phyloP scores from a whole-genome alignment of 371 early-diverging fungal species.

The Rhizopus microsporus region DNA sequence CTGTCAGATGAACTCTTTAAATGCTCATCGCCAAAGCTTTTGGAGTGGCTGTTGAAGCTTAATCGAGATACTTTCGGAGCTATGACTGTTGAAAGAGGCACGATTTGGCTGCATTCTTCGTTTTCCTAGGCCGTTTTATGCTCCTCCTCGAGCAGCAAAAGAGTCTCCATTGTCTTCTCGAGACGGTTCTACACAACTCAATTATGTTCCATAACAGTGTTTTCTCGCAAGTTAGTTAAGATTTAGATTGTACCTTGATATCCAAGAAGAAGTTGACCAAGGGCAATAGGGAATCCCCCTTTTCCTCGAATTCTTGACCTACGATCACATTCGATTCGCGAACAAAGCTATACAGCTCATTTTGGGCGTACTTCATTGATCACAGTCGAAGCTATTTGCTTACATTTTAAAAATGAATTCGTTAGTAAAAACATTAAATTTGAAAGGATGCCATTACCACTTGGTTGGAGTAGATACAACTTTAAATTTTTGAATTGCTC shows the following conservation, averaged over 20 bases:
- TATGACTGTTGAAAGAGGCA: too few species aligned
- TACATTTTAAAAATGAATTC: conserved; percentile 1
- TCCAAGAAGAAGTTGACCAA: conserved; percentile 1
- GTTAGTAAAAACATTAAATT: neutral
- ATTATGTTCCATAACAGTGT: neutral
- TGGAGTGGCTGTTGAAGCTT: neutral
- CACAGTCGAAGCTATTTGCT: neutral
- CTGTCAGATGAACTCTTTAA: conserved; percentile 2
- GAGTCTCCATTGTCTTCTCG: conserved; percentile 1
- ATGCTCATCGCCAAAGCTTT: conserved; percentile 1
- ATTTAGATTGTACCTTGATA: conserved; percentile 3
- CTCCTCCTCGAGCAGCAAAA: neutral
- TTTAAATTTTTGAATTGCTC: neutral
- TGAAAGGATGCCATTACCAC: conserved; percentile 3
- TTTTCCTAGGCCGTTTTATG: neutral
- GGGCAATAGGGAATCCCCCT: neutral
- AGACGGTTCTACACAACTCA: conserved; percentile 4
- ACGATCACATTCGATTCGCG: conserved; percentile 13
- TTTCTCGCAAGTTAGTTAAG: neutral
- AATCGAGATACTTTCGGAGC: neutral
- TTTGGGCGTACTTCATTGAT: conserved; percentile 7
- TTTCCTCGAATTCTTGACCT: conserved; percentile 3
- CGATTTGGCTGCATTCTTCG: too few species aligned
- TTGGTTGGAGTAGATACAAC: conserved; percentile 11
- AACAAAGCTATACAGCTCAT: conserved; percentile 15